A percentile compares a stretch with the other conserved stretches of the same genome.
Conservation (phyloP, 441 rosid genomes). For the Capsella rubella region DNA sequence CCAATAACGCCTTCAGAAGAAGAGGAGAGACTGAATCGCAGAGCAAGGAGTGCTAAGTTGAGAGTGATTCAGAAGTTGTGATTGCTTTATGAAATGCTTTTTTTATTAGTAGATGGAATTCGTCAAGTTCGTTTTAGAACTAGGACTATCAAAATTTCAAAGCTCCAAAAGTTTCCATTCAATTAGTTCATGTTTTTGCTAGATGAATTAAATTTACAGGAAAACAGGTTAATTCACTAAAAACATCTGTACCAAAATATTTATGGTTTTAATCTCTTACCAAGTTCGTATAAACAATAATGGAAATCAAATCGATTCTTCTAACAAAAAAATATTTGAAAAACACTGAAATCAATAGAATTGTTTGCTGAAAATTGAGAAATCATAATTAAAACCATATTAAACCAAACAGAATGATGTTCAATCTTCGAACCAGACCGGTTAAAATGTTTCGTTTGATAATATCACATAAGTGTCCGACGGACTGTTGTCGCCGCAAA, state of each 20-base stretch:
- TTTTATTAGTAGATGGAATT: not conserved
- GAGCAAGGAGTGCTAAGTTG: slow-evolving; percentile 90
- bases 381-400: not conserved
- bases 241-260: not conserved
- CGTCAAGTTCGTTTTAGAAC: not conserved
- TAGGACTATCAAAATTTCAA: not conserved
- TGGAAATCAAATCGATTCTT: no score
- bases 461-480: not conserved
- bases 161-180: not conserved
- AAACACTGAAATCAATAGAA: no score
- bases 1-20: slow-evolving; percentile 87
- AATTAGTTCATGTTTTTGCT: not conserved
- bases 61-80: slow-evolving; percentile 74
- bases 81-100: not conserved
- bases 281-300: no score
- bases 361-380: no score
- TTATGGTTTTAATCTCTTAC: no score
- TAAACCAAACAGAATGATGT: not conserved
- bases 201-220: not conserved
- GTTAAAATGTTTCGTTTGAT: not conserved
- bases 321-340: no score
- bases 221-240: no score
- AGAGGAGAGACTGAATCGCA: slow-evolving; percentile 77
- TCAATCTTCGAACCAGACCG: slow-evolving; percentile 22
- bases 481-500: slow-evolving; percentile 22